phyloP scores from a whole-genome alignment of 2,329 filamentous ascomycete species.

The Aureobasidium sp. region DNA sequence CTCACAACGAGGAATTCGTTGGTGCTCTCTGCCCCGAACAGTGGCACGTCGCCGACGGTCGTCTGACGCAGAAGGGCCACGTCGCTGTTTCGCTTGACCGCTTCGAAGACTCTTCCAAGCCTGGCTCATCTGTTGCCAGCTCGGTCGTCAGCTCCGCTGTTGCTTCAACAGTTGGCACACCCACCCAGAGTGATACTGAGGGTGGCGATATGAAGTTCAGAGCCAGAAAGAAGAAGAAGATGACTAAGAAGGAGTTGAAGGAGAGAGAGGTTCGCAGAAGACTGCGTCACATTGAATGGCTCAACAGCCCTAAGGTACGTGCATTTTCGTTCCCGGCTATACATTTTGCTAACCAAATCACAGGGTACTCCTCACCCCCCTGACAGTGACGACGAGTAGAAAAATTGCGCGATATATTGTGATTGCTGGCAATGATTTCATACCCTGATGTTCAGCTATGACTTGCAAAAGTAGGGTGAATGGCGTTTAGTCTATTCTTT shows the following conservation, averaged over 20 bases:
- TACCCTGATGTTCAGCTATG: slow-evolving; percentile 5
- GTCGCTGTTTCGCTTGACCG: slow-evolving; percentile 68
- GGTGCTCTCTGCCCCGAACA: slow-evolving; percentile 93
- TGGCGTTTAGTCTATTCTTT: slow-evolving; percentile 5
- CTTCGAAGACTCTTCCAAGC: slow-evolving; percentile 72
- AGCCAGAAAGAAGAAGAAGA: slow-evolving; percentile 95
- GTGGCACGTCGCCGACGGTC: slow-evolving; percentile 86
- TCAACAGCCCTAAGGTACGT: slow-evolving; percentile 60
- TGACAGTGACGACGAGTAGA: slow-evolving; percentile 70
- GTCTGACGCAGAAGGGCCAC: slow-evolving; percentile 76
- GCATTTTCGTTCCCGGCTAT: slow-evolving; percentile 16
- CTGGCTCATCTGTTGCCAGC: slow-evolving; percentile 53
- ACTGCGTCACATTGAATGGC: slow-evolving; percentile 70
- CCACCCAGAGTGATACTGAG: slow-evolving; percentile 56
- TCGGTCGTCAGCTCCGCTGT: slow-evolving; percentile 34
- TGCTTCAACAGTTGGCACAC: slow-evolving; percentile 25
- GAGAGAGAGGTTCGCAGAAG: slow-evolving; percentile 82
- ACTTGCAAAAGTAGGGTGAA: slow-evolving; percentile 10
- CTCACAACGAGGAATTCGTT: slow-evolving; percentile 98
- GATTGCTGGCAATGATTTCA: slow-evolving; percentile 6
- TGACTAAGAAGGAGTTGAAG: slow-evolving; percentile 94
- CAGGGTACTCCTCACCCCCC: slow-evolving; percentile 69
- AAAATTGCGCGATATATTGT: slow-evolving; percentile 16
- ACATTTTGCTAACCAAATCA: neutral
- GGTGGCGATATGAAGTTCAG: slow-evolving; percentile 86